phyloP scores from a whole-genome alignment of 306 rosid genomes.

The Sechiopsis laciniata region DNA sequence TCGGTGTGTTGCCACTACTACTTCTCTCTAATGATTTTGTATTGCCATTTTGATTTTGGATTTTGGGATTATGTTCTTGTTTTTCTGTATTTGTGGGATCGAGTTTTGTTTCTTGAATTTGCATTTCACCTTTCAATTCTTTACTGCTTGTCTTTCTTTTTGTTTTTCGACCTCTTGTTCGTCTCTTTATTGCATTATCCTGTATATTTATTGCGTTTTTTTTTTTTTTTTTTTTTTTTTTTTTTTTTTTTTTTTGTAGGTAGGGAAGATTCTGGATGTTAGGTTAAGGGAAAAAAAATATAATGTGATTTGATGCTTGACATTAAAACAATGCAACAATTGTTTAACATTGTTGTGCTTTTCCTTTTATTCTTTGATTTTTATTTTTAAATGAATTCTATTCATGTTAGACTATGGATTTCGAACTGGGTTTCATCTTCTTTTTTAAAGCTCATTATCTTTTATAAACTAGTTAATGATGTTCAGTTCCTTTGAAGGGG shows the following conservation, averaged over 20 bases:
- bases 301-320: neutral
- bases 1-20: constrained; percentile 24
- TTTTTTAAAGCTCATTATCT: neutral
- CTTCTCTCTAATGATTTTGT: neutral
- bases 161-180: neutral
- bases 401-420: neutral
- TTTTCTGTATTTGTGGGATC: constrained; percentile 2
- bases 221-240: neutral
- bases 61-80: neutral
- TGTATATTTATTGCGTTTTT: neutral
- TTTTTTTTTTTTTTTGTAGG: neutral
- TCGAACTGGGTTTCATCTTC: neutral
- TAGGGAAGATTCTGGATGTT: constrained; percentile 13
- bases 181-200: neutral
- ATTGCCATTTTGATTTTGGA: neutral
- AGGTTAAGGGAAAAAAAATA: neutral
- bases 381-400: neutral
- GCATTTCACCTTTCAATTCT: neutral
- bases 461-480: neutral
- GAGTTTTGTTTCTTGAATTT: neutral
- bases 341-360: neutral
- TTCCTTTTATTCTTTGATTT: neutral
- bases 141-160: constrained; percentile 3
- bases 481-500: neutral
- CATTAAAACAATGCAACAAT: neutral